Conservation (phyloP, 371 early-diverging fungal genomes). For the Mucor velutinosus region DNA sequence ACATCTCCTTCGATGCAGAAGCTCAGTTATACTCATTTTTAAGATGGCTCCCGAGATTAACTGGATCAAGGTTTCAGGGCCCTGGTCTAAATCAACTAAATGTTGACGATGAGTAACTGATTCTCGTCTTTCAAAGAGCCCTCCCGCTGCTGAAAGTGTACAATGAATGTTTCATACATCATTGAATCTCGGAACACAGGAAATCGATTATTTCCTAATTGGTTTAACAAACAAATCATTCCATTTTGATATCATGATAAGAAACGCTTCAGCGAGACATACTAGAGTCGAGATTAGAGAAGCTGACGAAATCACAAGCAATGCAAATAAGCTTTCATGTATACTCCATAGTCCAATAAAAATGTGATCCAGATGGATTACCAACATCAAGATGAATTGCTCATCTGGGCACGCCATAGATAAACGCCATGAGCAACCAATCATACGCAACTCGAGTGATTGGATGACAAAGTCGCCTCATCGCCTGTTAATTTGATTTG, state of each 20-base stretch:
- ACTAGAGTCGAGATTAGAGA: neutral
- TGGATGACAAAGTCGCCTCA: slow-evolving; percentile 19
- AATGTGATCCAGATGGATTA: neutral
- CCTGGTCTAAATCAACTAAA: neutral
- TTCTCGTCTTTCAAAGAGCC: neutral
- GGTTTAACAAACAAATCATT: neutral
- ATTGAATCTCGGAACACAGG: neutral
- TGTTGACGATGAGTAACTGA: neutral
- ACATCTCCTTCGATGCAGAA: neutral
- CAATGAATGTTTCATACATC: neutral
- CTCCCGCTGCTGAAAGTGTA: neutral
- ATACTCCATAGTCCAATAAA: neutral
- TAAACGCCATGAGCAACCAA: slow-evolving; percentile 22
- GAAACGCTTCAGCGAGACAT: neutral
- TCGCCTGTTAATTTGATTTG: slow-evolving; percentile 27
- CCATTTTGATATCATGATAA: neutral
- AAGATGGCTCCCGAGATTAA: neutral
- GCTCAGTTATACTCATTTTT: neutral
- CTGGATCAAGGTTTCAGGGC: neutral
- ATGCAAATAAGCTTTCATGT: neutral
- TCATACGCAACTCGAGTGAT: slow-evolving; percentile 16
- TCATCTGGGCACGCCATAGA: slow-evolving; percentile 28
- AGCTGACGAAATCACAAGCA: neutral
- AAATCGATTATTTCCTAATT: neutral
- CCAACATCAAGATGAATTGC: neutral